Base-by-base conservation (phyloP, 192 early-diverging fungal genomes). In the Backusella circina region DNA sequence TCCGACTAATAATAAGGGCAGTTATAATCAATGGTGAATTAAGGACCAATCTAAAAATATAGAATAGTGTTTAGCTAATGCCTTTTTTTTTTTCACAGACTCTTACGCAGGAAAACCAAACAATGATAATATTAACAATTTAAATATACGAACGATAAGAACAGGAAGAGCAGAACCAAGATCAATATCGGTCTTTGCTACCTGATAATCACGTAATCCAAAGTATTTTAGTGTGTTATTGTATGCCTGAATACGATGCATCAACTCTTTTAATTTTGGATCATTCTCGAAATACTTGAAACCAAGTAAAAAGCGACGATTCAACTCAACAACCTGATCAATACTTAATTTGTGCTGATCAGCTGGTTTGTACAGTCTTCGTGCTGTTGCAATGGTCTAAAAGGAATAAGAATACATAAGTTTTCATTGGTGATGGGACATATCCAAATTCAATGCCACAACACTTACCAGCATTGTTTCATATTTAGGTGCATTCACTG, bases 131-230 rank as follows among this genome's bases (percentile, higher is more conserved):
- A 93, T 75, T 8, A 90, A 31, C 41, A 97, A 82, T 81, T 93
- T 86, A 3, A 90, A 32, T 0, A 94, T 70, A 15, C 97, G 90
- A 47, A 81, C 84, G 15, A 91, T 32, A 75, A 98, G 83, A 66
- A 93, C 79, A 15, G 83, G 84, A 47, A 94, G 81, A 8, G 93
- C 93, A 35, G 84, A 82, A 15, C 82, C 74, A n/a, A 91, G 83
- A 36, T 88, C 86, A n/a, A 95, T 85, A 3, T 80, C 83, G 54
- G 92, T 94, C 13, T 87, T 91, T 64, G 94, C 87, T 13, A 98
- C 98, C 85, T 99, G 97, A 82, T 99, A 96, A 75, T 99, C 97
- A 8, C 91, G 90, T 64, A 99, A 87, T 16, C 96, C 96, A 84
- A 95, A 95, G 81, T 94, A 95, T 39, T 90, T 90, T 47, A 99